Base-by-base conservation (phyloP, 1,284 basidiomycete species). In the Pterulicium gracile region DNA sequence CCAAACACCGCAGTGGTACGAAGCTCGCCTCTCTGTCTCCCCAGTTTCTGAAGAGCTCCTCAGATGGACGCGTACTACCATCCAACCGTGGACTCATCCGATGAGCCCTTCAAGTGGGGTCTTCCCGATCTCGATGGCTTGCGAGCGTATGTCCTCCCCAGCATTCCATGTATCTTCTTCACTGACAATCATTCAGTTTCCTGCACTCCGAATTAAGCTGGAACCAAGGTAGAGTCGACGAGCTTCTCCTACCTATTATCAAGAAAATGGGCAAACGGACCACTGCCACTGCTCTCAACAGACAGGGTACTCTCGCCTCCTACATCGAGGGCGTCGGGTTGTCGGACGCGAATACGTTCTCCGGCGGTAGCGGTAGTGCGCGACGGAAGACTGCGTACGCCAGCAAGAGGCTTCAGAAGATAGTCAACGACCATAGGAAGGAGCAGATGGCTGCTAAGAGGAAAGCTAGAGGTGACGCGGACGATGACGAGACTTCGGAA, bases 51-150 rank as follows among this genome's bases (percentile, higher is more conserved):
- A 51, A n/a, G n/a, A 34, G 34, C 45, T 35, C 41, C 3, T 22
- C 55, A 94, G 91, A 73, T 85, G 49, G 89, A 94, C 50, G 96
- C 93, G 1, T 99, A 99, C 63, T 85, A 87, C 53, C 79, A 91
- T 55, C 95, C 96, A 0, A 77, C 79, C 0, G 88, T 97, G 3
- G 94, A 98, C 59, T 76, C 79, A 44, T 95, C 91, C 2, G 83
- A 92, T 46, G 94, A 98, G 57, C 84, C 88, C 0, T 98, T 99
- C 61, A 89, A 91, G 56, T 99, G 96, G 96, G 95, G 92, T 5
- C 69, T 95, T 51, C 93, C 95, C 3, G 94, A 98, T 59, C 77
- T 99, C 1, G 92, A 97, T 56, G 90, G 84, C 1, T 73, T 97
- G 44, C 78, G 92, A 54, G 66, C 74, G 88, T 91, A 58, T 53